Conservation (phyloP, 2,329 filamentous ascomycete species). For the Pleomassaria siparia region DNA sequence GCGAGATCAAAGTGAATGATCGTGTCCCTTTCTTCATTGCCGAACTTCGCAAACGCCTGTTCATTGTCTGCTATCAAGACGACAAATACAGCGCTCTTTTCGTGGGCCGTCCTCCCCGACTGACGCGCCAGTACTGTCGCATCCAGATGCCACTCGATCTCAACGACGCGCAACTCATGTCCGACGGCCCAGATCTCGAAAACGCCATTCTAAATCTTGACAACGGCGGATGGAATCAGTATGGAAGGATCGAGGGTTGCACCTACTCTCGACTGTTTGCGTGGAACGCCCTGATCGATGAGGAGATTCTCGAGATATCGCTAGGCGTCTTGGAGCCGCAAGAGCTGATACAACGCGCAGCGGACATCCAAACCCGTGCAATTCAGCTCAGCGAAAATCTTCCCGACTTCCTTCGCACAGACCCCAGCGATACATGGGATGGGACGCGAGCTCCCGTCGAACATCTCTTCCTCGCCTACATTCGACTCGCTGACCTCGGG, state of each 20-base stretch:
- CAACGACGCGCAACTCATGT: slow-evolving; percentile 52
- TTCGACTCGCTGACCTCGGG: slow-evolving; percentile 55
- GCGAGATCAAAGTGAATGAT: slow-evolving; percentile 35
- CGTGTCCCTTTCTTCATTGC: slow-evolving; percentile 39
- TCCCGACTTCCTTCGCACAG: slow-evolving; percentile 30
- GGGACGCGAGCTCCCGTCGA: slow-evolving; percentile 39
- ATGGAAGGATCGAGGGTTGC: slow-evolving; percentile 46
- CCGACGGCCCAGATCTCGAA: slow-evolving; percentile 46
- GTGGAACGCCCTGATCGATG: slow-evolving; percentile 53
- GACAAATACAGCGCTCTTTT: slow-evolving; percentile 58
- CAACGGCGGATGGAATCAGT: slow-evolving; percentile 55
- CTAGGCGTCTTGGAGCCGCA: slow-evolving; percentile 43
- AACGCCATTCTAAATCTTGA: slow-evolving; percentile 48
- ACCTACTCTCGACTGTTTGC: slow-evolving; percentile 53
- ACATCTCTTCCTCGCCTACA: slow-evolving; percentile 46
- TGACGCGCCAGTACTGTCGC: slow-evolving; percentile 56
- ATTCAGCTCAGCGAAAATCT: slow-evolving; percentile 25
- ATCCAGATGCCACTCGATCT: slow-evolving; percentile 59
- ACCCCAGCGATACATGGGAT: slow-evolving; percentile 19
- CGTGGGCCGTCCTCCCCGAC: slow-evolving; percentile 56
- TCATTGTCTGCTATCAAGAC: slow-evolving; percentile 33
- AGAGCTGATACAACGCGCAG: slow-evolving; percentile 42
- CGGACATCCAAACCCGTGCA: slow-evolving; percentile 30
- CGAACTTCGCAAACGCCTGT: slow-evolving; percentile 38
- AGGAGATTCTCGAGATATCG: slow-evolving; percentile 62